phyloP scores from a whole-genome alignment of 306 rosid species.

The Medicago lupulina region DNA sequence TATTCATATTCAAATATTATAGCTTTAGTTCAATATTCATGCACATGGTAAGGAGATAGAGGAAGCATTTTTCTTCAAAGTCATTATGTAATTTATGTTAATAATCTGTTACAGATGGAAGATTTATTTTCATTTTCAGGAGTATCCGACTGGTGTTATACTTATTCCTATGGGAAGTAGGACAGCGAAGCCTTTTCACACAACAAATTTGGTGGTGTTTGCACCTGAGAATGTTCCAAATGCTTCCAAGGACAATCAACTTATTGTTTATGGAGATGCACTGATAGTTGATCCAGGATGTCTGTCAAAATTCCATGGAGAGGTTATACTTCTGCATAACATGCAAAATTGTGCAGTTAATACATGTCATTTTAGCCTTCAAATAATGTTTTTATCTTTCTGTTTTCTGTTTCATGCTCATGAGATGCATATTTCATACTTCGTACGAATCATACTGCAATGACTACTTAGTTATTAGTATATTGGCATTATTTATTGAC shows the following conservation, averaged over 20 bases:
- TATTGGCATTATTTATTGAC: not conserved
- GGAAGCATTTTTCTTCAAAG: slow-evolving; percentile 20
- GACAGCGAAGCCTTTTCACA: slow-evolving; percentile 71
- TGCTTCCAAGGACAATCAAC: slow-evolving; percentile 45
- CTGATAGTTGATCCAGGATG: slow-evolving; percentile 93
- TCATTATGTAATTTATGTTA: slow-evolving; percentile 3
- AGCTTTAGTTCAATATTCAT: slow-evolving; percentile 27
- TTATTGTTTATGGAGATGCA: slow-evolving; percentile 78
- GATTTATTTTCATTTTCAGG: slow-evolving; percentile 56
- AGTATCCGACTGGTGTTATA: slow-evolving; percentile 78
- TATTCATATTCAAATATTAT: slow-evolving; percentile 1
- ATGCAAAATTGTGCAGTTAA: slow-evolving; percentile 28
- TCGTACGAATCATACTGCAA: not conserved
- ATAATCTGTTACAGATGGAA: slow-evolving; percentile 34
- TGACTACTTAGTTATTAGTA: slow-evolving; percentile 9
- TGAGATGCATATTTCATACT: slow-evolving; percentile 36
- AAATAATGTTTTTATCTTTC: slow-evolving; percentile 24
- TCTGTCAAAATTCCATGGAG: slow-evolving; percentile 67
- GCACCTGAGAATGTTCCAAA: slow-evolving; percentile 61
- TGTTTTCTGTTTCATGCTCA: slow-evolving; percentile 26
- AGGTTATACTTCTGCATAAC: slow-evolving; percentile 60
- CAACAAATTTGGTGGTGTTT: slow-evolving; percentile 80
- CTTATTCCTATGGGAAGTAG: slow-evolving; percentile 82
- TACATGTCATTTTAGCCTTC: slow-evolving; percentile 29
- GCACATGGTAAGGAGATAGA: slow-evolving; percentile 27